Evolutionary conservation across 1,284 basidiomycete species (phyloP).

Genomic region (Cutaneotrichosporon spelunceum): DNA sequence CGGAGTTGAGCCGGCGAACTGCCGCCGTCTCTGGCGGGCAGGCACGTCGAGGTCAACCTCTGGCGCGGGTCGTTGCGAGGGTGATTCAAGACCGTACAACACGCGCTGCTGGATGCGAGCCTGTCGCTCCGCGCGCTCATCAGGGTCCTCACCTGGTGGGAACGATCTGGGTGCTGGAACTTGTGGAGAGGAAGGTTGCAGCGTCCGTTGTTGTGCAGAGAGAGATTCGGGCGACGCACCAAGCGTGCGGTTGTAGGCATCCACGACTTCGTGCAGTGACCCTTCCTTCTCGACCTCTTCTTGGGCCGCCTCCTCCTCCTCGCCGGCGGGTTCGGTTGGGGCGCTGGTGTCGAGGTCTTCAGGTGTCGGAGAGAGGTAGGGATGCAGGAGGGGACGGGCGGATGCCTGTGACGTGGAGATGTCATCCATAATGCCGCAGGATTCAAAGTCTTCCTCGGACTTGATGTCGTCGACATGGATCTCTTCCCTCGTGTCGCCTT

Average conservation of each 20-base stretch:
- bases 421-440: neutral
- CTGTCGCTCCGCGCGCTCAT: neutral
- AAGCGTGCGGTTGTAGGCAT: neutral
- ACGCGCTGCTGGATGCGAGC: neutral
- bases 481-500: neutral
- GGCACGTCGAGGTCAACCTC: conserved; percentile 9
- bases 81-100: neutral
- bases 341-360: conserved; percentile 1
- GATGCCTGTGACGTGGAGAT: neutral
- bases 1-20: conserved; percentile 11
- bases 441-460: neutral
- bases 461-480: too few species aligned
- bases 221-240: neutral
- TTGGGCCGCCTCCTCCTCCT: neutral
- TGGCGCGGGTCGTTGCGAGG: neutral
- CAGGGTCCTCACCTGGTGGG: neutral
- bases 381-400: neutral
- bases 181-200: too few species aligned
- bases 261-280: neutral
- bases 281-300: neutral
- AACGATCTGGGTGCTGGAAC: too few species aligned
- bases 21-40: neutral
- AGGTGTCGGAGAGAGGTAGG: neutral
- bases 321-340: neutral
- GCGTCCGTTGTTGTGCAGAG: too few species aligned